Conservation (phyloP, 2,329 filamentous ascomycete species). For the Aspergillus ustus region DNA sequence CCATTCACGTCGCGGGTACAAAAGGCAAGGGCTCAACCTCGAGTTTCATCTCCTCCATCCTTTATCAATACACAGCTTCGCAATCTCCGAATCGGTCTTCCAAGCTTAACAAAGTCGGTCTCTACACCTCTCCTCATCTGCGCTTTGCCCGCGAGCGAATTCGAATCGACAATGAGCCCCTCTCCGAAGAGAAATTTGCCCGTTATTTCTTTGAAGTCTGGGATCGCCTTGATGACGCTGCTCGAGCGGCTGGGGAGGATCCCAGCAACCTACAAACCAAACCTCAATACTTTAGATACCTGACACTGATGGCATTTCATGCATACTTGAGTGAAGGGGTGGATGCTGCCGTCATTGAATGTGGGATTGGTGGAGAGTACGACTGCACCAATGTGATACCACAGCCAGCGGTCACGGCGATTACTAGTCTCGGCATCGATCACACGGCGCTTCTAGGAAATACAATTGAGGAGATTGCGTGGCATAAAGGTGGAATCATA, state of each 20-base stretch:
- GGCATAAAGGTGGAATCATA: slow-evolving; percentile 91
- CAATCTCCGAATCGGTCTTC: slow-evolving; percentile 33
- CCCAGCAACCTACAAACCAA: slow-evolving; percentile 64
- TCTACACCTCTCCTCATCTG: slow-evolving; percentile 86
- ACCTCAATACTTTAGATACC: slow-evolving; percentile 88
- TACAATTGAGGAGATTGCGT: slow-evolving; percentile 81
- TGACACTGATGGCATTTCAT: slow-evolving; percentile 88
- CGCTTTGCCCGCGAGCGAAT: slow-evolving; percentile 84
- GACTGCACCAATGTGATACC: slow-evolving; percentile 87
- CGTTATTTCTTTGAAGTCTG: slow-evolving; percentile 83
- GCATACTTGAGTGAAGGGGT: slow-evolving; percentile 78
- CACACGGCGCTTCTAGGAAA: slow-evolving; percentile 80
- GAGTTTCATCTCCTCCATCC: slow-evolving; percentile 78
- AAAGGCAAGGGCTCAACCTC: slow-evolving; percentile 94
- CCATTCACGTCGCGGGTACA: slow-evolving; percentile 86
- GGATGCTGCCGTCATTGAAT: slow-evolving; percentile 81
- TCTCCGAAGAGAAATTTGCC: slow-evolving; percentile 71
- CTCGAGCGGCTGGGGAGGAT: slow-evolving; percentile 56
- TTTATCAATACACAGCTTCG: slow-evolving; percentile 64
- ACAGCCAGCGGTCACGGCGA: slow-evolving; percentile 70
- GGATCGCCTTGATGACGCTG: slow-evolving; percentile 66
- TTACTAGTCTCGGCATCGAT: slow-evolving; percentile 83
- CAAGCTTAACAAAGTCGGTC: slow-evolving; percentile 65
- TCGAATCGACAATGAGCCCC: slow-evolving; percentile 72
- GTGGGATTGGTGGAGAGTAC: slow-evolving; percentile 91